Conservation (phyloP, 2,329 filamentous ascomycete genomes). For the Cladophialophora carrionii region DNA sequence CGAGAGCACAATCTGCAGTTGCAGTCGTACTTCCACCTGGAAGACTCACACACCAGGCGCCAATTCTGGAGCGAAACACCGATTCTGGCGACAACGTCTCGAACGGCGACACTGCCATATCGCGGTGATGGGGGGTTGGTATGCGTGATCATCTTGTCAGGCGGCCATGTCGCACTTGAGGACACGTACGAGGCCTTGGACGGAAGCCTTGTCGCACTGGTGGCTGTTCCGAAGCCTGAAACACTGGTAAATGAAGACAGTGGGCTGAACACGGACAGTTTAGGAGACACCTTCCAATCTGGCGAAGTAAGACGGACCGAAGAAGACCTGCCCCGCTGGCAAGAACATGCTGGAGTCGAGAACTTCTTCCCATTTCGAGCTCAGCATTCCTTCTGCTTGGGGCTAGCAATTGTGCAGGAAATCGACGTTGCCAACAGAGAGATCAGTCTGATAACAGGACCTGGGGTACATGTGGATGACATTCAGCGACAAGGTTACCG, state of each 20-base stretch:
- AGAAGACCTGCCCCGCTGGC: constrained; percentile 26
- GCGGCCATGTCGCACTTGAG: constrained; percentile 53
- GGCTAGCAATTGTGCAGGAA: constrained; percentile 27
- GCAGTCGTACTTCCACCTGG: constrained; percentile 63
- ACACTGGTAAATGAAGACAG: not conserved
- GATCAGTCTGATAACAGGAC: constrained; percentile 21
- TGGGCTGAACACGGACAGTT: not conserved
- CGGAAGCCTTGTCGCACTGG: constrained; percentile 58
- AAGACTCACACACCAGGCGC: constrained; percentile 39
- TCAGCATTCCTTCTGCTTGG: constrained; percentile 25
- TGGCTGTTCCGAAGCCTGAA: constrained; percentile 41
- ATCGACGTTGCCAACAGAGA: constrained; percentile 27
- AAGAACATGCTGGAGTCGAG: not conserved
- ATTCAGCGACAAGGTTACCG: constrained; percentile 17
- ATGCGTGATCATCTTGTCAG: constrained; percentile 55
- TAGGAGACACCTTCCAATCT: constrained; percentile 7
- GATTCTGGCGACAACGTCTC: constrained; percentile 46
- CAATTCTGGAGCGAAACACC: constrained; percentile 53
- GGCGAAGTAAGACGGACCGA: constrained; percentile 21
- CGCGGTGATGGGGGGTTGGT: constrained; percentile 51
- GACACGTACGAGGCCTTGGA: constrained; percentile 57
- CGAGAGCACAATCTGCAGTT: constrained; percentile 60
- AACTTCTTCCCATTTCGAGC: constrained; percentile 23
- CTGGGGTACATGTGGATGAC: constrained; percentile 12
- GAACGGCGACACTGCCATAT: constrained; percentile 45